phyloP scores from a whole-genome alignment of 2,329 filamentous ascomycete species.

The Xylariaceae sp. region DNA sequence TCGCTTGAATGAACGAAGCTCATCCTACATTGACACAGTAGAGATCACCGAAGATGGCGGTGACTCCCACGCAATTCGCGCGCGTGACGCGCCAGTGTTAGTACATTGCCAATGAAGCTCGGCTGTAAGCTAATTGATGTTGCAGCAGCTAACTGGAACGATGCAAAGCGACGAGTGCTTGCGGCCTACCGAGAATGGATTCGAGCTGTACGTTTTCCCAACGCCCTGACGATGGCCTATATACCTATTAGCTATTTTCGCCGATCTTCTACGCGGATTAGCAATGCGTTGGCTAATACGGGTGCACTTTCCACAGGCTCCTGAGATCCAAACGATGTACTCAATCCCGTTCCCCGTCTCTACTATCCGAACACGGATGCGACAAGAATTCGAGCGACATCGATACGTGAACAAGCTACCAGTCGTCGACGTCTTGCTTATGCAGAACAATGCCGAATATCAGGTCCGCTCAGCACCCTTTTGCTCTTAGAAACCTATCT shows the following conservation, averaged over 20 bases:
- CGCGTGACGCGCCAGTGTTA: constrained; percentile 79
- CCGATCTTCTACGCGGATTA: not conserved
- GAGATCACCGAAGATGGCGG: constrained; percentile 71
- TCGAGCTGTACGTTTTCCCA: constrained; percentile 76
- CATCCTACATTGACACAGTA: constrained; percentile 42
- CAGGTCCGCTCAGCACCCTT: constrained; percentile 66
- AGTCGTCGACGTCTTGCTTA: constrained; percentile 87
- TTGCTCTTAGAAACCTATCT: not conserved
- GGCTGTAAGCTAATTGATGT: constrained; percentile 42
- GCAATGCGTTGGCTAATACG: constrained; percentile 14
- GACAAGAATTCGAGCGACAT: constrained; percentile 96
- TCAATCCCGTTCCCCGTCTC: constrained; percentile 88
- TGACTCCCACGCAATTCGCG: constrained; percentile 92
- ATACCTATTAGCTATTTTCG: no score
- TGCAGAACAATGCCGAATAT: constrained; percentile 91
- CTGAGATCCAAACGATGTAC: constrained; percentile 98
- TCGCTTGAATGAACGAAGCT: constrained; percentile 40
- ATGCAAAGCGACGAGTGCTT: constrained; percentile 87
- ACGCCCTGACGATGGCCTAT: not conserved
- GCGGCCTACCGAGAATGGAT: constrained; percentile 95
- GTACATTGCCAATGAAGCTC: constrained; percentile 42
- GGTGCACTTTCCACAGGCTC: constrained; percentile 67
- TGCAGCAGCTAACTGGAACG: constrained; percentile 84
- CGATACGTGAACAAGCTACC: constrained; percentile 89
- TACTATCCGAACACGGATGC: constrained; percentile 86